Evolutionary conservation across 2,329 filamentous ascomycete species (phyloP).

Genomic region (Magnaporthiopsis rhizophila): DNA sequence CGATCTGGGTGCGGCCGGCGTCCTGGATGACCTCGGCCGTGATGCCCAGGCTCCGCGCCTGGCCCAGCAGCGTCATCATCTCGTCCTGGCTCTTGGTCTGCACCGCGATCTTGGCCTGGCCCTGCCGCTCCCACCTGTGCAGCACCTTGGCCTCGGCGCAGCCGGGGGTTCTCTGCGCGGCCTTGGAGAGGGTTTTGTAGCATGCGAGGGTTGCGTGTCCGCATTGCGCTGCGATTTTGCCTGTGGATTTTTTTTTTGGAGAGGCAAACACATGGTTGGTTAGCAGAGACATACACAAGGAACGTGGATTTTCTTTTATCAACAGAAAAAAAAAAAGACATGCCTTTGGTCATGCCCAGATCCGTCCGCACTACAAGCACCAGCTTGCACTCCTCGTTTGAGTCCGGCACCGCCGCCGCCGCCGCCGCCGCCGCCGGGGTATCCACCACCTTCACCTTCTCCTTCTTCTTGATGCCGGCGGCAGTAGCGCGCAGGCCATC

Average conservation of each 20-base stretch:
- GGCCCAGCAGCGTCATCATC: conserved; percentile 62
- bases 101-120: conserved; percentile 90
- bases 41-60: conserved; percentile 74
- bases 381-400: conserved; percentile 81
- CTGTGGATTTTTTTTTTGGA: conserved; percentile 47
- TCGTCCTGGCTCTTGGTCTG: conserved; percentile 85
- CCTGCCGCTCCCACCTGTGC: conserved; percentile 73
- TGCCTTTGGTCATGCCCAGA: conserved; percentile 95
- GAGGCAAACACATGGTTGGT: too few species aligned
- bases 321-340: not conserved
- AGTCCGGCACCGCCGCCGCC: conserved; percentile 18
- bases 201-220: conserved; percentile 94
- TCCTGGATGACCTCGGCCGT: conserved; percentile 88
- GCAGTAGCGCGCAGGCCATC: conserved; percentile 41
- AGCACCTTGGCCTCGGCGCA: conserved; percentile 56
- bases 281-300: too few species aligned
- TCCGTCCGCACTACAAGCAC: conserved; percentile 90
- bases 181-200: conserved; percentile 72
- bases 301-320: too few species aligned
- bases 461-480: conserved; percentile 10
- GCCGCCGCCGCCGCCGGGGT: conserved; percentile 1
- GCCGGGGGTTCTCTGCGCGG: conserved; percentile 40
- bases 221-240: conserved; percentile 95
- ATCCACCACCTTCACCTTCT: conserved; percentile 28
- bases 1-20: conserved; percentile 96